Evolutionary conservation across 2,329 filamentous ascomycete species (phyloP).

Genomic region (Cryphonectria naterciae): DNA sequence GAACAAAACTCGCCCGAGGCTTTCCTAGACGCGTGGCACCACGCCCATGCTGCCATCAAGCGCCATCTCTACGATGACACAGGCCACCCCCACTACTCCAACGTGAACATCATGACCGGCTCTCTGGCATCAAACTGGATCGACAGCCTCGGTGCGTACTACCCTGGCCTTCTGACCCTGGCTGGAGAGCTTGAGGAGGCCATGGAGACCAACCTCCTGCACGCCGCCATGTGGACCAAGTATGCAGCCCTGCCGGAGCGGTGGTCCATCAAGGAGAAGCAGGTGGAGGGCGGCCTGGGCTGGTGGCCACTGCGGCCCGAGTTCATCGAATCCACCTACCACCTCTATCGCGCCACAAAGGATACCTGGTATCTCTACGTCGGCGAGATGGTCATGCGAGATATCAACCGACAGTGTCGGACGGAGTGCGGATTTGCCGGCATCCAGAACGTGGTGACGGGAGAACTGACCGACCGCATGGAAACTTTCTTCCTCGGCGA

Average conservation of each 20-base stretch:
- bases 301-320: slow-evolving; percentile 98
- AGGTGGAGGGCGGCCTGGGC: slow-evolving; percentile 81
- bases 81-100: slow-evolving; percentile 90
- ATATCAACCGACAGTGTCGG: slow-evolving; percentile 88
- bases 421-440: slow-evolving; percentile 93
- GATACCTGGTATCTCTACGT: slow-evolving; percentile 97
- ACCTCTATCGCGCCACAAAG: slow-evolving; percentile 89
- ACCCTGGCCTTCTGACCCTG: slow-evolving; percentile 83
- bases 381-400: slow-evolving; percentile 90
- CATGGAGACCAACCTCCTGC: slow-evolving; percentile 84
- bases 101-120: slow-evolving; percentile 85
- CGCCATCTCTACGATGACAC: slow-evolving; percentile 85
- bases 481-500: slow-evolving; percentile 98
- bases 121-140: slow-evolving; percentile 92
- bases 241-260: slow-evolving; percentile 93
- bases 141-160: slow-evolving; percentile 94
- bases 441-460: slow-evolving; percentile 78
- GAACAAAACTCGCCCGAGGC: slow-evolving; percentile 74
- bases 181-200: slow-evolving; percentile 91
- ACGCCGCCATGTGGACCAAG: slow-evolving; percentile 91
- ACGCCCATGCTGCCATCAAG: slow-evolving; percentile 84
- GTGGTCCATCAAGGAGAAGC: slow-evolving; percentile 84
- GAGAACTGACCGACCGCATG: slow-evolving; percentile 92
- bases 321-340: slow-evolving; percentile 96
- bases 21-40: slow-evolving; percentile 82